Percentiles rank a stretch among this genome's conserved stretches.
Evolutionary conservation across 2,329 filamentous ascomycete genomes (phyloP).

Genomic region (Orbilia brochopaga): DNA sequence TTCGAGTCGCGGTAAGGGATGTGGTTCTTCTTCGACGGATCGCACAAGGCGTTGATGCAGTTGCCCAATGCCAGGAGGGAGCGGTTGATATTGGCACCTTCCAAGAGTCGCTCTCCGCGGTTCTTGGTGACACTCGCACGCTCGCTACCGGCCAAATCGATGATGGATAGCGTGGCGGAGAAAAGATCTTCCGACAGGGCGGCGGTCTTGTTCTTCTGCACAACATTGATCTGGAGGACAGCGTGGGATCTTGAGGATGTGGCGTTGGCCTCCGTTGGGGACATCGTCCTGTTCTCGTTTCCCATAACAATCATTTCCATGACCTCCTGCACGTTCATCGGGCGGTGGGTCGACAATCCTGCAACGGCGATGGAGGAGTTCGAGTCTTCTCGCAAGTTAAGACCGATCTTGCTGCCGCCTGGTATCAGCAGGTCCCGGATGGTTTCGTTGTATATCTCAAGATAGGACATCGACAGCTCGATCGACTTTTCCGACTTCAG

Average conservation of each 20-base stretch:
- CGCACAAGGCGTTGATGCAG: slow-evolving; percentile 98
- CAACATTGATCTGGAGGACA: slow-evolving; percentile 94
- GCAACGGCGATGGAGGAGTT: slow-evolving; percentile 91
- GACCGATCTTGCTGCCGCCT: slow-evolving; percentile 72
- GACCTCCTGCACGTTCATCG: slow-evolving; percentile 89
- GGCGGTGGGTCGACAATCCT: slow-evolving; percentile 87
- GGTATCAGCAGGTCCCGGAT: slow-evolving; percentile 94
- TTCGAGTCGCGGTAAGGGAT: slow-evolving; percentile 98
- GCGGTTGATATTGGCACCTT: slow-evolving; percentile 99
- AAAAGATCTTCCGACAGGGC: slow-evolving; percentile 92
- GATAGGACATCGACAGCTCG: slow-evolving; percentile 88
- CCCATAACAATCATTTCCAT: slow-evolving; percentile 99
- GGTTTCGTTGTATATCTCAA: slow-evolving; percentile 99
- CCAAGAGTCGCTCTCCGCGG: slow-evolving; percentile 83
- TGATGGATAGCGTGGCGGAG: slow-evolving; percentile 97
- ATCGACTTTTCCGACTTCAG: slow-evolving; percentile 83
- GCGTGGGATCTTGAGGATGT: slow-evolving; percentile 97
- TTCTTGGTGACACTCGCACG: slow-evolving; percentile 97
- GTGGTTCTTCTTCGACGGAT: slow-evolving; percentile 87
- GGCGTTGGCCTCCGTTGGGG: slow-evolving; percentile 94
- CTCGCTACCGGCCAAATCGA: slow-evolving; percentile 94
- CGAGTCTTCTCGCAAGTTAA: slow-evolving; percentile 93
- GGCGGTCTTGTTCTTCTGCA: slow-evolving; percentile 91
- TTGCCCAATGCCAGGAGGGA: slow-evolving; percentile 91
- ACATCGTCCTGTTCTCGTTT: slow-evolving; percentile 93